Evolutionary conservation across 2,329 filamentous ascomycete genomes (phyloP), one percentile per base, ranked within the genome.

Genomic region (Elsinoe ampelina): DNA sequence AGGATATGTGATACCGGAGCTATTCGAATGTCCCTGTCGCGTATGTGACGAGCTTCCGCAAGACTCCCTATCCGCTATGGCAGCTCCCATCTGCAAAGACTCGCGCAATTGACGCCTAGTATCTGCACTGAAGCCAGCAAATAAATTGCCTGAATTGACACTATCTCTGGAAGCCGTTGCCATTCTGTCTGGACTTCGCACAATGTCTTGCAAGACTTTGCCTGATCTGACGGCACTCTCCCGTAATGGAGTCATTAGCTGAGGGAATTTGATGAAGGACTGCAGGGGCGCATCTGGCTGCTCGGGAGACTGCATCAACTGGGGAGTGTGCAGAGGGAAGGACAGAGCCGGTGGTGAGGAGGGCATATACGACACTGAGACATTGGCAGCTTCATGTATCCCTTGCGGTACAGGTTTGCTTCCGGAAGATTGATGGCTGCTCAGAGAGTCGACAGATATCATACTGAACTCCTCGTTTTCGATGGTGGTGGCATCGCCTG

Each of bases 391-490:
- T 17, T 22, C 50, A 17, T 42, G 22, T 47, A 41, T 17, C 15
- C 45, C 17, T 6, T 17, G 45, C 20, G 15, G 26, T 30, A 30
- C 26, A 30, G 26, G 26, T 30, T 22, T 45, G n/a, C 38, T 43
- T 15, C 8, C 22, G 20, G 8, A 7, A 22, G 41, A 10, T 20
- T 52, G 42, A 11, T 65, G 63, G 47, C 64, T 67, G 34, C 71
- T 71, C 32, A 78, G 61, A 1, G 75, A 76, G 35, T 77, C 72
- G 10, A 77, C 66, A 2, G 75, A 77, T 1, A 78, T 69, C 71
- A 78, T 77, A 58, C 73, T 78, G 63, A 78, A 77, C 55, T 73
- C 74, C 61, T 77, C 75, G 59, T 75, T 76, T 42, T 74, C 68
- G 6, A 73, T 64, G n/a, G 76, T 66, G 0, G 75, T 77, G 8